Conservation (phyloP, 1,139 yeast species). For the Debaryomyces nepalensis region DNA sequence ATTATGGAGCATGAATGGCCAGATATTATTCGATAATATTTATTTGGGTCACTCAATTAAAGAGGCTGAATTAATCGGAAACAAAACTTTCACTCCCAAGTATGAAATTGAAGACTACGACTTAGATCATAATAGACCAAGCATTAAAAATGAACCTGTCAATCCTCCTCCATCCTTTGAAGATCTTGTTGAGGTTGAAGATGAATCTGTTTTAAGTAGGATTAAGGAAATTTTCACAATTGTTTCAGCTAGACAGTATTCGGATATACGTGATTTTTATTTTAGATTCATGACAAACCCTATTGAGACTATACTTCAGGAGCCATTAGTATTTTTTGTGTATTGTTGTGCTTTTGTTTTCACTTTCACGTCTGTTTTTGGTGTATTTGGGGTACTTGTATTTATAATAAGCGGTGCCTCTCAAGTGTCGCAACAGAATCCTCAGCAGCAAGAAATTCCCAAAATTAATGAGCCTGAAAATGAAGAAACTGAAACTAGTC, state of each 20-base stretch:
- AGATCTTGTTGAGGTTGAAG: slow-evolving; percentile 37
- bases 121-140: slow-evolving; percentile 43
- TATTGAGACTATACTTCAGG: slow-evolving; percentile 37
- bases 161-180: slow-evolving; percentile 48
- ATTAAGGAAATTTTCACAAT: slow-evolving; percentile 23
- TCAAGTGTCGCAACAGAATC: slow-evolving; percentile 10
- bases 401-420: slow-evolving; percentile 21
- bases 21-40: slow-evolving; percentile 78
- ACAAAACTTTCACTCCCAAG: slow-evolving; percentile 71
- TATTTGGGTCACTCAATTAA: slow-evolving; percentile 80
- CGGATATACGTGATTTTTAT: slow-evolving; percentile 37
- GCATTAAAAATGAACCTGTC: slow-evolving; percentile 39
- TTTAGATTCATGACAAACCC: slow-evolving; percentile 49
- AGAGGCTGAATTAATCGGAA: slow-evolving; percentile 86
- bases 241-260: slow-evolving; percentile 27
- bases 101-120: slow-evolving; percentile 54
- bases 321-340: slow-evolving; percentile 55
- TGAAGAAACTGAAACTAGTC: slow-evolving; percentile 14
- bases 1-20: slow-evolving; percentile 83
- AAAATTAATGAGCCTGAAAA: slow-evolving; percentile 5
- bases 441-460: background rate
- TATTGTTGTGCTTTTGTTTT: slow-evolving; percentile 49
- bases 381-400: slow-evolving; percentile 21
- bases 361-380: slow-evolving; percentile 46
- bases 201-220: slow-evolving; percentile 24